Conservation (phyloP, 2,329 filamentous ascomycete genomes). For the Aureobasidium subglaciale region DNA sequence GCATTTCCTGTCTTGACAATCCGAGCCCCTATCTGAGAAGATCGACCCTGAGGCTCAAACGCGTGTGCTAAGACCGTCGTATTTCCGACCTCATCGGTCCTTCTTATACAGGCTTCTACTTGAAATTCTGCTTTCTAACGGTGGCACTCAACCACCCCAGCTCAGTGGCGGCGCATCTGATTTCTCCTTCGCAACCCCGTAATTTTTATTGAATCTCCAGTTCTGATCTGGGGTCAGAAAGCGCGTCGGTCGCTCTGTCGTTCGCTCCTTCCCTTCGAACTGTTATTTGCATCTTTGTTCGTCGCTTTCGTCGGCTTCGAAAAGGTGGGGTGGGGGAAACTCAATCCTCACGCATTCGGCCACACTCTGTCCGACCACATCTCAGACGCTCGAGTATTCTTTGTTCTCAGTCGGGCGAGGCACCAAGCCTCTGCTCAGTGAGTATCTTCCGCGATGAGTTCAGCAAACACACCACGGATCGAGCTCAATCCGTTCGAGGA, state of each 20-base stretch:
- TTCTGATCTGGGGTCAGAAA: not conserved
- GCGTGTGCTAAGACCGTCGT: not conserved
- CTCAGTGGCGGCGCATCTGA: not conserved
- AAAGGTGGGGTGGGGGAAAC: conserved; percentile 6
- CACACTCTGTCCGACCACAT: not conserved
- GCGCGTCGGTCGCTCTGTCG: not conserved
- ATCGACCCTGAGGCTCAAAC: not conserved
- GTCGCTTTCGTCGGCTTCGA: not conserved
- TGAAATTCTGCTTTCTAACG: conserved; percentile 2
- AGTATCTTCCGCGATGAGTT: not conserved
- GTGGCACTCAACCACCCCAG: conserved; percentile 4
- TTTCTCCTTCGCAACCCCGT: not conserved
- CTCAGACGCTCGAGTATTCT: not conserved
- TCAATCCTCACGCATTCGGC: not conserved
- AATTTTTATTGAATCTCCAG: not conserved
- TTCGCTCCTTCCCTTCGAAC: not conserved
- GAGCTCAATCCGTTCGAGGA: conserved; percentile 12
- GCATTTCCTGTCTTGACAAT: not conserved
- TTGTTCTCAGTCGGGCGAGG: conserved; percentile 7
- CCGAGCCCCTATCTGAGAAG: not conserved
- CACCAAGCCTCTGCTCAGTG: conserved; percentile 2
- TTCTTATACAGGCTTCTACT: not conserved
- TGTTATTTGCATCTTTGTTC: not conserved
- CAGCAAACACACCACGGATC: conserved; percentile 7
- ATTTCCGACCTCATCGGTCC: conserved; percentile 7